Conservation (phyloP, 345 rosid species). For the Rhodamnia rubescens region DNA sequence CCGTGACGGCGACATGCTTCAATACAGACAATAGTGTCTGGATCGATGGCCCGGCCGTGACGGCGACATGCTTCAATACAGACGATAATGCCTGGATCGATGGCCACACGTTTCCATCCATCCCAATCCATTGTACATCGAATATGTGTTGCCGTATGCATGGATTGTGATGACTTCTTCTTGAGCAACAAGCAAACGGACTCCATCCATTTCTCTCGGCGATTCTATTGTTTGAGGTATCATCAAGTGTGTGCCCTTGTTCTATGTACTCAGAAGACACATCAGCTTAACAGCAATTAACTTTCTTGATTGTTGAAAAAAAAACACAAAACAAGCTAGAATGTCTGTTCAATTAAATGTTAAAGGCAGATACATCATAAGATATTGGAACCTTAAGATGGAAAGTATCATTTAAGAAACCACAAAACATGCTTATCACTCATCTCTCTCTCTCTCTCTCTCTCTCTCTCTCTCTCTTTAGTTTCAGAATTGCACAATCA, state of each 20-base stretch:
- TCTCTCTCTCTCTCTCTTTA: too few species aligned
- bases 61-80: background rate
- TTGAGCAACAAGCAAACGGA: background rate
- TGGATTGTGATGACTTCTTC: background rate
- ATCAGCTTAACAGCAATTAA: too few species aligned
- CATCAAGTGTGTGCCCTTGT: background rate
- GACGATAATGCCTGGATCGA: background rate
- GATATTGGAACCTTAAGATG: background rate
- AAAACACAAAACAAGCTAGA: background rate
- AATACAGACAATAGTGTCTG: too few species aligned
- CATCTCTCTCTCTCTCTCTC: too few species aligned
- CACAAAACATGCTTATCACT: too few species aligned
- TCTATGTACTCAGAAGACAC: background rate
- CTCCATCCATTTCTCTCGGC: background rate
- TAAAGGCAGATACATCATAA: background rate
- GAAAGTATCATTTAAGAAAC: too few species aligned
- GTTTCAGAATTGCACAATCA: too few species aligned
- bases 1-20: too few species aligned
- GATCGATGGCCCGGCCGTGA: too few species aligned
- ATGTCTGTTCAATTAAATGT: background rate
- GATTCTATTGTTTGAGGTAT: background rate
- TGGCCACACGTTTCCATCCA: background rate
- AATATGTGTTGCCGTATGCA: background rate
- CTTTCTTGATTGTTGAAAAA: background rate
- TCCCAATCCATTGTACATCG: background rate